phyloP scores from a whole-genome alignment of 108 stramenopile genomes.

The Mayamaea pseudoterrestris region DNA sequence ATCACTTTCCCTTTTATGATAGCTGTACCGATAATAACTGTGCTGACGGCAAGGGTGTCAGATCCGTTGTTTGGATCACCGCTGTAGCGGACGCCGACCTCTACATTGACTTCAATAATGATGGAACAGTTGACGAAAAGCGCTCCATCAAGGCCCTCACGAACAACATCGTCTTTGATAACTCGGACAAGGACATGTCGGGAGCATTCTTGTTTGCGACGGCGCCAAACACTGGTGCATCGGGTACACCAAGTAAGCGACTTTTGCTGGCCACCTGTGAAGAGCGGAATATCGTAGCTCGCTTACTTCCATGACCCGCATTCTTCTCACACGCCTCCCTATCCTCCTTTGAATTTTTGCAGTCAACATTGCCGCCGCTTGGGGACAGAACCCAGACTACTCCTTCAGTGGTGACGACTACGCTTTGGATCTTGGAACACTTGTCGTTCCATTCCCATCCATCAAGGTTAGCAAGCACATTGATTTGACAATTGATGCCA shows the following conservation, averaged over 20 bases:
- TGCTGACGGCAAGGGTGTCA: too few relatives aligned
- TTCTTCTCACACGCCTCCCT: too few relatives aligned
- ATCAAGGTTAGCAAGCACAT: not conserved
- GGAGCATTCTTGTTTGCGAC: slow-evolving; percentile 12
- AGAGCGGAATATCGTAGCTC: too few relatives aligned
- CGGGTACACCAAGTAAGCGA: too few relatives aligned
- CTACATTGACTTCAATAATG: slow-evolving; percentile 13
- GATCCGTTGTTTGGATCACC: slow-evolving; percentile 14
- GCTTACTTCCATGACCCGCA: too few relatives aligned
- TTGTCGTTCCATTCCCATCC: slow-evolving; percentile 1
- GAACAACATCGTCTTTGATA: not conserved
- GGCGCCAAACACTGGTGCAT: not conserved
- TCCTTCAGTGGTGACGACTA: slow-evolving; percentile 5
- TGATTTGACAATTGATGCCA: not conserved
- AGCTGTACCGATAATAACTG: too few relatives aligned
- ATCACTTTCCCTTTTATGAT: too few relatives aligned
- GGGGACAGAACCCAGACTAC: slow-evolving; percentile 4
- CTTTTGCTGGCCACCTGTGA: too few relatives aligned
- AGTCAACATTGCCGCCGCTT: slow-evolving; percentile 12
- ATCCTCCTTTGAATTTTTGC: too few relatives aligned
- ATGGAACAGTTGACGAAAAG: slow-evolving; percentile 5
- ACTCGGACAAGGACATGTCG: slow-evolving; percentile 9
- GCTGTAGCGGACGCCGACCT: slow-evolving; percentile 10
- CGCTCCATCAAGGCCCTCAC: not conserved
- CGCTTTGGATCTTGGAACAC: slow-evolving; percentile 11